Base-by-base conservation (phyloP, 1,284 basidiomycete genomes). In the Ustilago bromivora region DNA sequence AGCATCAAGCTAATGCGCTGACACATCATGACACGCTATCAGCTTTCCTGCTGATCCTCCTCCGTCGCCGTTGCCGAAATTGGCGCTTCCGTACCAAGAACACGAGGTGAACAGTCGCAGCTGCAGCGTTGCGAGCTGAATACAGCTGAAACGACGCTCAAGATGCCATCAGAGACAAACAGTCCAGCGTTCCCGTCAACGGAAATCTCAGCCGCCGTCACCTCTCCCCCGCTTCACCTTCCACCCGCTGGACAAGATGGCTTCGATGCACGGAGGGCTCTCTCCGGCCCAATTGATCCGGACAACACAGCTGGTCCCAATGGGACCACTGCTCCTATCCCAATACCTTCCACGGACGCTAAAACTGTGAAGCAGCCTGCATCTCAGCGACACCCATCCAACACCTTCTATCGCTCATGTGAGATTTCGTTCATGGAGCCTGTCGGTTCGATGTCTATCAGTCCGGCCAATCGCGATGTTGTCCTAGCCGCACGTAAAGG, bases 401-500 rank as follows among this genome's bases (percentile, higher is more conserved):
- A 67, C 68, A 78, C 76, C 17, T 78, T 78, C 51, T 78, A 74
- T 28, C 64, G 76, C 12, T 74, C 76, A 7, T 78, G 76, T 43
- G 76, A 78, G 47, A 78, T 78, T 23, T 71, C 67, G 3, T 67
- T 78, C 56, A 78, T 78, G 76, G 76, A 86, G 57, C 84, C 84
- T 2, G 83, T 86, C 38, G 84, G 84, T 9, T 83, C 82, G 67
- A 86, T 86, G 84, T 82, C 80, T 49, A 69, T 86, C 64, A 82
- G 82, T 57, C 82, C 84, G 8, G 84, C 84, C 34, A 80, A 84
- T 56, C 80, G 83, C 9, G 82, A 86, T 64, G 84, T 86, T 2
- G 84, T 85, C 9, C 73, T 86, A 13, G 84, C 82, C 34, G 86
- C 86, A 8, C 91, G 96, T 9, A 92, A 94, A 76, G 96, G 96